phyloP scores from a whole-genome alignment of 495 filamentous ascomycete species.

The Daldinia concentrica region DNA sequence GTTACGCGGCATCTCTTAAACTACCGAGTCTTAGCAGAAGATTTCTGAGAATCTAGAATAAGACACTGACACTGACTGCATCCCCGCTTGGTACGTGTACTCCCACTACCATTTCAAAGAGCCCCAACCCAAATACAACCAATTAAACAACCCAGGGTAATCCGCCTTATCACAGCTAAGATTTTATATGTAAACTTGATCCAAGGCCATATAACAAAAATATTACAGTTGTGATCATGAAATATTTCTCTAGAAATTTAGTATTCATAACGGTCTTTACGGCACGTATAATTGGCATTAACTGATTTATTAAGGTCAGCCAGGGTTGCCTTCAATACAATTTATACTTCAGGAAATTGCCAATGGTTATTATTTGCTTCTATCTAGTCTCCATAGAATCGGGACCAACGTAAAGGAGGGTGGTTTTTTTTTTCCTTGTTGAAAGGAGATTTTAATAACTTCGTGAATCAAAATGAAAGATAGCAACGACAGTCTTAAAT shows the following conservation, averaged over 20 bases:
- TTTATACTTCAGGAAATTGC: no score
- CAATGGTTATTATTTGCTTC: no score
- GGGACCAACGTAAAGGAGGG: background rate
- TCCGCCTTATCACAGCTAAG: background rate
- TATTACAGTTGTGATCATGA: no score
- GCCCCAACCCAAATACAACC: background rate
- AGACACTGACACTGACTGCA: background rate
- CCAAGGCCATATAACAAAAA: no score
- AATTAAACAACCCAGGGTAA: background rate
- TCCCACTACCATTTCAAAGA: background rate
- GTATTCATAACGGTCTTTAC: no score
- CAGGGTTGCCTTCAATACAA: no score
- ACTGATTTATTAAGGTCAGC: no score
- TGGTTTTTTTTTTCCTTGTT: no score
- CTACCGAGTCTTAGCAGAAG: background rate
- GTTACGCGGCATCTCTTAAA: background rate
- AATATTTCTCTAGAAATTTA: no score
- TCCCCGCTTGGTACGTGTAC: background rate
- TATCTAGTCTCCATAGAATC: no score
- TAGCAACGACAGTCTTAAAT: background rate
- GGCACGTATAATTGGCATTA: no score
- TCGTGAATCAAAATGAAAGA: background rate
- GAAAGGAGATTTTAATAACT: background rate
- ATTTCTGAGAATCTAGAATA: background rate
- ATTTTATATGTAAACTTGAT: no score